These are phyloP conservation scores for Salix suchowensis DNA, from an alignment of 345 rosid genomes.

Conservation along the genomic window DNA sequence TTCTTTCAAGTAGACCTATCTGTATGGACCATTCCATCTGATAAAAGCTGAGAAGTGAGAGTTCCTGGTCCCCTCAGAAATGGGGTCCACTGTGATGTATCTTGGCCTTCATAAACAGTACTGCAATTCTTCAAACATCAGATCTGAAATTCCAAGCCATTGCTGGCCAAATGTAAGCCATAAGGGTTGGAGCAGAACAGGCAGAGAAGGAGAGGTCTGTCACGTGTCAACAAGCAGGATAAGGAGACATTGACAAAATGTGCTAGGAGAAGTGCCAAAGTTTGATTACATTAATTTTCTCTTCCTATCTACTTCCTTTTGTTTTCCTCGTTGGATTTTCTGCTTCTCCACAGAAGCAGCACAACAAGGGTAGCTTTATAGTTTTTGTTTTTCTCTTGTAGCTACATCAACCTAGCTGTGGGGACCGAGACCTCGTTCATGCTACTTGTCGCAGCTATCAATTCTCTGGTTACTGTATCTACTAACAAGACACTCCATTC, in stretches of 20 bases:
- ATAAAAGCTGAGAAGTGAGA: background rate
- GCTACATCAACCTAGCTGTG: conserved; percentile 17
- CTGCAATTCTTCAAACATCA: background rate
- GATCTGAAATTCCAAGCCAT: conserved; percentile 12
- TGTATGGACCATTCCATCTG: background rate
- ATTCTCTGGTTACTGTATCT: conserved; percentile 29
- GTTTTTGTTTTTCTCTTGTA: conserved; percentile 18
- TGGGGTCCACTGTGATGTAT: conserved; percentile 27
- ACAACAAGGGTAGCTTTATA: conserved; percentile 9
- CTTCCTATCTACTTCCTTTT: conserved; percentile 23
- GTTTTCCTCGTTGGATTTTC: conserved; percentile 28
- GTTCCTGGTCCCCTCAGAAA: conserved; percentile 31
- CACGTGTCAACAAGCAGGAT: conserved; percentile 39
- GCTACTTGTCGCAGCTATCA: conserved; percentile 42
- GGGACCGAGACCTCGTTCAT: conserved; percentile 41
- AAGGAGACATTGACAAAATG: conserved; percentile 52
- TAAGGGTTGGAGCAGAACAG: conserved; percentile 1
- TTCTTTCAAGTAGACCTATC: background rate
- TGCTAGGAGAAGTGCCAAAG: conserved; percentile 44
- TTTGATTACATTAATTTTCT: conserved; percentile 5
- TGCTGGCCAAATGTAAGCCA: conserved; percentile 25
- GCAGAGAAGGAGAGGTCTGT: conserved; percentile 13
- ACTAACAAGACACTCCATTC: conserved; percentile 23
- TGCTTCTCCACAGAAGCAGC: conserved; percentile 9
- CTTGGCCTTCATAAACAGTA: background rate